phyloP scores from a whole-genome alignment of 2,329 filamentous ascomycete genomes.

The Colletotrichum aenigma region DNA sequence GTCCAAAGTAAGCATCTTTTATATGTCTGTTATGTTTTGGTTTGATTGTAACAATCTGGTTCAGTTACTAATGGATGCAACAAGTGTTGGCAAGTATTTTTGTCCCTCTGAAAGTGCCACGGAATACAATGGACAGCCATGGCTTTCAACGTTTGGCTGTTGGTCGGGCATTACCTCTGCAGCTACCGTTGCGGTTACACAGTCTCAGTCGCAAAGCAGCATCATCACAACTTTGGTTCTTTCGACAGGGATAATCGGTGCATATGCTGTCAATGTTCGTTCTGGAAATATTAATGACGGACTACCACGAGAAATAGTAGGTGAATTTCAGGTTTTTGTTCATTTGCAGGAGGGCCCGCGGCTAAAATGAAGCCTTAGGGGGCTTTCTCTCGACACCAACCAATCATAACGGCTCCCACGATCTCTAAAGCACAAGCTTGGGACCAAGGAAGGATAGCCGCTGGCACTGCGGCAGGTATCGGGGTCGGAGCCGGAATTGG shows the following conservation, averaged over 20 bases:
- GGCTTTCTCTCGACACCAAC: neutral
- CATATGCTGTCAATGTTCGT: neutral
- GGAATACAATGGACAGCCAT: neutral
- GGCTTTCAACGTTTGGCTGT: neutral
- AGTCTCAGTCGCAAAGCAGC: neutral
- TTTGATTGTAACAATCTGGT: neutral
- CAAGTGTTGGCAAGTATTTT: neutral
- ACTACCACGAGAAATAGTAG: neutral
- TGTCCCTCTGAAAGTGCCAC: neutral
- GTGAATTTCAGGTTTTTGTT: neutral
- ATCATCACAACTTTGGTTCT: neutral
- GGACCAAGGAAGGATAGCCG: neutral
- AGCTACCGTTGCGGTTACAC: neutral
- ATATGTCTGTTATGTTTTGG: neutral
- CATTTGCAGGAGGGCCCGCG: neutral
- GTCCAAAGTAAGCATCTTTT: neutral
- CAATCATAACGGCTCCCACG: rapidly evolving
- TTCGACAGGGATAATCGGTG: neutral
- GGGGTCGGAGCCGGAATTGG: neutral
- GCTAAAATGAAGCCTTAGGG: neutral
- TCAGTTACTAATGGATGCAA: neutral
- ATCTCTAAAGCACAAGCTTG: too few relatives aligned
- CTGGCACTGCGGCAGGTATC: neutral
- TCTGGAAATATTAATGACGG: neutral
- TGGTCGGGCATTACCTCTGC: neutral